Conservation (phyloP, 1,284 basidiomycete species). For the Naganishia albida region DNA sequence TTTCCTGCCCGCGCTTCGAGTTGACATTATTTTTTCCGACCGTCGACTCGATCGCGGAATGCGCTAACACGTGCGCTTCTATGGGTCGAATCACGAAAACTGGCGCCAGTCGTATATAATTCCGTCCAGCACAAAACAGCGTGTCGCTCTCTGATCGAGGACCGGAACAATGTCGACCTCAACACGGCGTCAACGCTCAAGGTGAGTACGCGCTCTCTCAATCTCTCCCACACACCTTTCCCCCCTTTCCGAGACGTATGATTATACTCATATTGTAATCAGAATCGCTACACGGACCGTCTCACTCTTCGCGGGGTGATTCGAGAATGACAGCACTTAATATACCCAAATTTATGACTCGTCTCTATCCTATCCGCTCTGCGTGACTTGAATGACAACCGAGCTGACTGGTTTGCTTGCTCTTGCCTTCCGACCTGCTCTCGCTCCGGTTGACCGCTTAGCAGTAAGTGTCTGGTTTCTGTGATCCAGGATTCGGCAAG, state of each 20-base stretch:
- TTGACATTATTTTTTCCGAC: too few relatives aligned
- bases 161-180: not conserved
- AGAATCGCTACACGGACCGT: slow-evolving; percentile 35
- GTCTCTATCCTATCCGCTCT: not conserved
- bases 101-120: slow-evolving; percentile 2
- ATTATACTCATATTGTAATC: slow-evolving; percentile 34
- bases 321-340: slow-evolving; percentile 30
- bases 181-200: not conserved
- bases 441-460: not conserved
- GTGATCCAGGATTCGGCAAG: not conserved
- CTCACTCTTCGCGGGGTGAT: slow-evolving; percentile 12
- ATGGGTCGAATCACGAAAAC: not conserved
- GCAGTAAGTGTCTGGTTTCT: slow-evolving; percentile 15
- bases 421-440: not conserved
- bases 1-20: not conserved
- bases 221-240: not conserved
- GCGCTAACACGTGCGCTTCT: not conserved
- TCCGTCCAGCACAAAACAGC: not conserved
- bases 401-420: slow-evolving; percentile 17
- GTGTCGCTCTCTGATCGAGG: not conserved
- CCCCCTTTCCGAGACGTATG: slow-evolving; percentile 14
- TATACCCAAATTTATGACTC: slow-evolving; percentile 26
- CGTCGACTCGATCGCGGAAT: not conserved
- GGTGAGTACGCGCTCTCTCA: not conserved
- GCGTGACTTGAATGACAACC: not conserved